Evolutionary conservation across 768 basidiomycete genomes (phyloP), one percentile per base, ranked within the genome.

Genomic region (Heimioporus sp.): DNA sequence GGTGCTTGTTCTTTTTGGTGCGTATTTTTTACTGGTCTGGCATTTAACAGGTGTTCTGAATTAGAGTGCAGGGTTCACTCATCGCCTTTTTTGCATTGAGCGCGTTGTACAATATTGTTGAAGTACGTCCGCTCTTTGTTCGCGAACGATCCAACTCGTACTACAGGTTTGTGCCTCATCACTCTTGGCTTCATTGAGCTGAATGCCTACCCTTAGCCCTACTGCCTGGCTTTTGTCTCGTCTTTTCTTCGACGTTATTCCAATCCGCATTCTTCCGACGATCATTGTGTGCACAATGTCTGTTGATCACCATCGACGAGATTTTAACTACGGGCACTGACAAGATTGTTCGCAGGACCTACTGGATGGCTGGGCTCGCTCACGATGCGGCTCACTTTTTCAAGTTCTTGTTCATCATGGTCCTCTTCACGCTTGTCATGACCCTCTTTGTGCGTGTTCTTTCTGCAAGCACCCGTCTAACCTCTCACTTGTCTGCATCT

Each of bases 361-460:
- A 92, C 60, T 92, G 91, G 90, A 94, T 98, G 95, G 92, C 92
- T 3, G 94, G 95, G 12, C 80, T 98, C 5, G 80, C 90, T 2
- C 77, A 76, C 5, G 80, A 88, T 39, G 84, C 92, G 2, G 80
- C 85, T 0, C 77, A 87, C 65, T 98, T 87, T 77, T 98, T 97
- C 86, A 98, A 97, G 63, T 98, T 90, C 72, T 74, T 97, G 19
- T 81, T 98, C 63, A 88, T 97, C 54, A 77, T 98, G 16, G 86
- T 92, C 17, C 74, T 96, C 19, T 97, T 86, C 65, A 86, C 86
- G 0, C 75, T 97, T 17, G 85, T 79, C 34, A 90, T 93, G 82
- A 92, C 92, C 0, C 79, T 96, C 38, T 95, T 82, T 66, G 91
- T 92, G 60, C 55, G 88, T 74, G 21, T 21, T 24, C 9, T 43